Base-by-base conservation (phyloP, 176 grass and related monocot species). In the Rhynchospora breviuscula region DNA sequence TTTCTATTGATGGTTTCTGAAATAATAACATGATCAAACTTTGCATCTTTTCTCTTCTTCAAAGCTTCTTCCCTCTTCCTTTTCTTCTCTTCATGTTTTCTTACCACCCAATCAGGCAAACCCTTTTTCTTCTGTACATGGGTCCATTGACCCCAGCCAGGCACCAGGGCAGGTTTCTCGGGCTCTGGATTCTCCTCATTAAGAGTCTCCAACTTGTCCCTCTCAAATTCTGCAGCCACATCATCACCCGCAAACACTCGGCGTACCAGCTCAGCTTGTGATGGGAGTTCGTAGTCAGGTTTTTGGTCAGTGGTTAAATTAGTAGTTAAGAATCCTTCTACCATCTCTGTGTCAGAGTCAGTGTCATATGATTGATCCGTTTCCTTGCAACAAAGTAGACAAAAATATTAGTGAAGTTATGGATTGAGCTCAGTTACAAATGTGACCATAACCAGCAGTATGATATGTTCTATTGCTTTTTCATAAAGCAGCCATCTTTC, bases 91-190 rank as follows among this genome's bases (percentile, higher is more conserved):
- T 95, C 83, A 81, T 99, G 93, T 64, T 99, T 93, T 88, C 94
- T 90, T 56, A 95, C 63, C 96, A 99, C 95, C 96, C 96, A 99
- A 59, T 89, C 86, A 86, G 96, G 96, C 79, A 93, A 60, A 65
- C 93, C 93, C 73, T 86, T 93, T 85, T 95, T 95, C 75, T 92
- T 85, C 73, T 99, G 96, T 52, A 99, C 75, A 35, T 93, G 63
- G 23, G 91, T 95, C 93, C 96, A 95, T 33, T 99, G 96, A 66
- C 93, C 96, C 96, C 96, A 99, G 78, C 93, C 93, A 80, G 96
- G 93, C 82, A 99, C 49, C 82, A 99, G 86, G 80, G 74, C 88
- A 76, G 91, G 96, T 31, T 95, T 90, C 88, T 99, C 96, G n/a
- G 96, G 96, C 89, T 99, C 93, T 71, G 96, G 96, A 70, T 91